These are phyloP conservation scores for Linaria vulgaris DNA, from an alignment of 257 asterid genomes.

Conservation along the genomic window DNA sequence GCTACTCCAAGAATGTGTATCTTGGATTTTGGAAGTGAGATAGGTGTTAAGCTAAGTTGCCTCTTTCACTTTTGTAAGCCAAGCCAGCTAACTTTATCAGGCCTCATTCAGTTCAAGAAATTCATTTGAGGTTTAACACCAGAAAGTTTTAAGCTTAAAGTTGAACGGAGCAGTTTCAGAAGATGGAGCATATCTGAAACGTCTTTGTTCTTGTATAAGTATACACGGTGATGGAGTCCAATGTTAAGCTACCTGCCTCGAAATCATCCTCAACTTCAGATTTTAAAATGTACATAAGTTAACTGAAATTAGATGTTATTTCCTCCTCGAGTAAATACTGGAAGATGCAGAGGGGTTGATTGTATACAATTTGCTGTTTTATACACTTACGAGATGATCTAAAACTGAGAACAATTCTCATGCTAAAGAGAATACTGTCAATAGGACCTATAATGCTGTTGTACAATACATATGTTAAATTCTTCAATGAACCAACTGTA, in stretches of 20 bases:
- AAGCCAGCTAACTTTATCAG: neutral
- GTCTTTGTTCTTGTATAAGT: neutral
- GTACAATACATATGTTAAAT: neutral
- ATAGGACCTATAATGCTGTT: no score
- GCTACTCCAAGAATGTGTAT: constrained; percentile 69
- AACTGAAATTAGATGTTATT: neutral
- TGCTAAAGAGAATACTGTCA: neutral
- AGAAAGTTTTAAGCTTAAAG: neutral
- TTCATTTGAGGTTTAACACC: neutral
- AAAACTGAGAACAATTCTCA: neutral
- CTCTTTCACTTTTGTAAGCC: neutral
- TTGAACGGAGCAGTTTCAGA: neutral
- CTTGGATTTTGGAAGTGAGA: constrained; percentile 69
- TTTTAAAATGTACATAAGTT: neutral
- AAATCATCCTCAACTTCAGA: neutral
- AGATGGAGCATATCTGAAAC: neutral
- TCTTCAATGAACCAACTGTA: no score
- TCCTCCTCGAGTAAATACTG: neutral
- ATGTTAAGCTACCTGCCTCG: neutral
- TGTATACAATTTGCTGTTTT: neutral
- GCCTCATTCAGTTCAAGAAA: neutral
- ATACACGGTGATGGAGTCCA: neutral
- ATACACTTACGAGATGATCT: neutral
- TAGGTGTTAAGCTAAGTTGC: constrained; percentile 14
- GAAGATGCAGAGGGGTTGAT: constrained; percentile 4